Percentiles rank a stretch among this genome's conserved stretches.
Evolutionary conservation across 305 asterid genomes (phyloP).

Genomic region (Rubia peregrina): DNA sequence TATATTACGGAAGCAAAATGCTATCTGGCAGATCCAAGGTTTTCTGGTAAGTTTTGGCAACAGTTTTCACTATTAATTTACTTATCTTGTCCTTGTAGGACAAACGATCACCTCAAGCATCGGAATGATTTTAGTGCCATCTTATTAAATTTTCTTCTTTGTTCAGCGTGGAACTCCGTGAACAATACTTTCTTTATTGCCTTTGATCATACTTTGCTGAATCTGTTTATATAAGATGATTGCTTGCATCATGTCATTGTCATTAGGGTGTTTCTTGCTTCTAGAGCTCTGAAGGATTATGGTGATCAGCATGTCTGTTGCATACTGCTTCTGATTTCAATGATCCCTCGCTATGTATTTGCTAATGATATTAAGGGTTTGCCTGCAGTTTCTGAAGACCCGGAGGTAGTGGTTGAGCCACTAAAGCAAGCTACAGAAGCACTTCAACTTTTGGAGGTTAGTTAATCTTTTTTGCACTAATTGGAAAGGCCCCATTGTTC

Average conservation of each 20-base stretch:
- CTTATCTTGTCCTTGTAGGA: background rate
- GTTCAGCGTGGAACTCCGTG: background rate
- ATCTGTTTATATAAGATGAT: background rate
- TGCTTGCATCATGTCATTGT: background rate
- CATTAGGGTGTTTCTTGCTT: background rate
- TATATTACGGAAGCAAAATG: constrained; percentile 83
- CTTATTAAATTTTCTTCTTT: background rate
- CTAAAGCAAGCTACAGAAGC: constrained; percentile 81
- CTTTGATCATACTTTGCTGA: background rate
- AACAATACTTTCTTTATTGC: background rate
- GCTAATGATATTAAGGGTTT: constrained; percentile 16
- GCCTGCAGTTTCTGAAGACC: constrained; percentile 52
- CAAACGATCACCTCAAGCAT: background rate
- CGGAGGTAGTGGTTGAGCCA: constrained; percentile 68
- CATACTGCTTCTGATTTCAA: constrained; percentile 7
- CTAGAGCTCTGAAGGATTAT: background rate
- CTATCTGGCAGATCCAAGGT: constrained; percentile 63
- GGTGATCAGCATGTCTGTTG: background rate
- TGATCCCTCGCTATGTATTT: constrained; percentile 10
- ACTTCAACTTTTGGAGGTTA: constrained; percentile 78
- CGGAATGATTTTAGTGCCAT: background rate
- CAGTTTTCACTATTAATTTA: background rate
- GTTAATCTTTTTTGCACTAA: constrained; percentile 19
- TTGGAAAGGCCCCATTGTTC: background rate
- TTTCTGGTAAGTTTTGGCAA: constrained; percentile 48